phyloP scores from a whole-genome alignment of 495 filamentous ascomycete species.

The Neurospora africana region DNA sequence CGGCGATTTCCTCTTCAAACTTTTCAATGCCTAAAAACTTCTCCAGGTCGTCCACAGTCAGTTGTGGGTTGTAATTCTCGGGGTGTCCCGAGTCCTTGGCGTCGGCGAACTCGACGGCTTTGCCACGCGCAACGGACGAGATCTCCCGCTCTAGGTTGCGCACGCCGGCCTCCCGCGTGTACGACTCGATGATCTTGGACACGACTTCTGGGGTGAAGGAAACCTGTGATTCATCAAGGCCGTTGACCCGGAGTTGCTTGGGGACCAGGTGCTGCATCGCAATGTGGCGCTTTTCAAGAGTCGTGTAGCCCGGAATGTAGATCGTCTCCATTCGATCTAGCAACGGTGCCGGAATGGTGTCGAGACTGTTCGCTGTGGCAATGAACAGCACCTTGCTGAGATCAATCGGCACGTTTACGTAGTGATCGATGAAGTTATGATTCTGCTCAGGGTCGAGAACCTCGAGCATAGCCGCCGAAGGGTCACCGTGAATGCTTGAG shows the following conservation, averaged over 20 bases:
- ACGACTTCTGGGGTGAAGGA: conserved; percentile 71
- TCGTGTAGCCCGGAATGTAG: conserved; percentile 86
- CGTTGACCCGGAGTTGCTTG: conserved; percentile 76
- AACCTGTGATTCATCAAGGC: conserved; percentile 63
- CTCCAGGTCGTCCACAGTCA: conserved; percentile 73
- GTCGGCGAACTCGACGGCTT: conserved; percentile 90
- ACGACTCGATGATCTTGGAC: conserved; percentile 86
- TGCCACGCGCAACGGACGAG: conserved; percentile 84
- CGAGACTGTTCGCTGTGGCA: conserved; percentile 92
- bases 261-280: conserved; percentile 86
- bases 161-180: conserved; percentile 96
- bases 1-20: conserved; percentile 92
- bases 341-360: conserved; percentile 90
- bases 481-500: conserved; percentile 89
- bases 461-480: conserved; percentile 97
- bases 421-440: conserved; percentile 88
- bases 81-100: conserved; percentile 66
- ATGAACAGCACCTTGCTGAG: conserved; percentile 96
- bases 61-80: conserved; percentile 60
- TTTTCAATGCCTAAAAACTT: conserved; percentile 86
- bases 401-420: conserved; percentile 92
- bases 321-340: conserved; percentile 97
- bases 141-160: conserved; percentile 94
- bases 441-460: conserved; percentile 98
- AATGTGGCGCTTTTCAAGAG: conserved; percentile 95